These are phyloP conservation scores for Pelagomonas calceolata DNA, from an alignment of 108 stramenopile species.

Conservation along the genomic window DNA sequence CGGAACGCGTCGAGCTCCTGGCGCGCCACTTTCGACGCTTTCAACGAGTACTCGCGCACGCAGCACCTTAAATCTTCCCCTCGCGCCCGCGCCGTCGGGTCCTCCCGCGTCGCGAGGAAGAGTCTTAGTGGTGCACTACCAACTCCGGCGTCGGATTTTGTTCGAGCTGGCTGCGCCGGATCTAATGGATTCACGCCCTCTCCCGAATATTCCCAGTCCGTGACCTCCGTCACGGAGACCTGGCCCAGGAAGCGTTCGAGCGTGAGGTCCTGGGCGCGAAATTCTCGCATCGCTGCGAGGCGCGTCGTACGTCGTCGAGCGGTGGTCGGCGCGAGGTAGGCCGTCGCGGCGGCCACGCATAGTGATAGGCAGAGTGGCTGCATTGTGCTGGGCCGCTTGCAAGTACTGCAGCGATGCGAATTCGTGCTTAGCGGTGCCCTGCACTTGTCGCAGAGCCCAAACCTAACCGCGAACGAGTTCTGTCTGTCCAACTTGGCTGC, in stretches of 20 bases:
- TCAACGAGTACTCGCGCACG: not conserved
- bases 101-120: not conserved
- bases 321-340: too few species aligned
- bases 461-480: too few species aligned
- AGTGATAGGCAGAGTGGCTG: too few species aligned
- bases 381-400: too few species aligned
- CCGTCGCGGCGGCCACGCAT: too few species aligned
- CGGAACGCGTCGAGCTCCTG: not conserved
- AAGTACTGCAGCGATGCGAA: too few species aligned
- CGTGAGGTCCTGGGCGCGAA: not conserved
- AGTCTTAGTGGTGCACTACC: not conserved
- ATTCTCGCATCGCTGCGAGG: not conserved
- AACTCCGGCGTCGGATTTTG: not conserved
- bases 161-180: not conserved
- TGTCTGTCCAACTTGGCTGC: too few species aligned
- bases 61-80: not conserved
- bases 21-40: not conserved
- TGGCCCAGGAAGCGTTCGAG: not conserved
- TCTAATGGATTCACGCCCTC: not conserved
- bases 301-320: too few species aligned
- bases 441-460: too few species aligned
- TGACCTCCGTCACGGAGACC: not conserved
- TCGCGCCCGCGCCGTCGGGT: not conserved
- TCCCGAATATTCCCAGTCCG: not conserved
- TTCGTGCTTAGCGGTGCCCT: too few species aligned